Percentiles rank a stretch among this genome's conserved stretches.
Evolutionary conservation across 768 basidiomycete genomes (phyloP).

Genomic region (Lentinula edodes): DNA sequence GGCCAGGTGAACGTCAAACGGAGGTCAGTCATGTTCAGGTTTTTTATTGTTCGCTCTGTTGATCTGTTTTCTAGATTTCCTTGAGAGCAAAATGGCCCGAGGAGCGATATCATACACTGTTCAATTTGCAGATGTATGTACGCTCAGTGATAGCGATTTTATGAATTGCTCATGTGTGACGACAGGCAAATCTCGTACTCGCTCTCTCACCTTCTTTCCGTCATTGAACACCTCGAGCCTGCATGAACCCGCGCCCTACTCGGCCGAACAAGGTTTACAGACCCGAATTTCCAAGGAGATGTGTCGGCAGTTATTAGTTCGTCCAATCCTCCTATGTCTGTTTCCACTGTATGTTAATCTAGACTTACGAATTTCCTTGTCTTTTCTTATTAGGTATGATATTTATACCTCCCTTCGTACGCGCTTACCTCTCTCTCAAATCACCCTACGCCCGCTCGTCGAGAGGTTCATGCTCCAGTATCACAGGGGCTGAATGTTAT

Average conservation of each 20-base stretch:
- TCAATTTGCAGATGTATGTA: slow-evolving; percentile 62
- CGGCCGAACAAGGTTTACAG: slow-evolving; percentile 68
- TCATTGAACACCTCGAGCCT: slow-evolving; percentile 66
- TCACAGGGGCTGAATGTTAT: no score
- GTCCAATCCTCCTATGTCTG: slow-evolving; percentile 13
- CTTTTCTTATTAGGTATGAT: slow-evolving; percentile 51
- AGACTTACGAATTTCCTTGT: no score
- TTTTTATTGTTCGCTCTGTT: background rate
- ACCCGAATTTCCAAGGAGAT: slow-evolving; percentile 81
- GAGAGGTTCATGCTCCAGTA: slow-evolving; percentile 49
- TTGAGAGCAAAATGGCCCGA: slow-evolving; percentile 75
- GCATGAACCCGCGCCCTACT: slow-evolving; percentile 77
- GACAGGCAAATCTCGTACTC: slow-evolving; percentile 61
- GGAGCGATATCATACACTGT: slow-evolving; percentile 64
- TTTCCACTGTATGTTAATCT: background rate
- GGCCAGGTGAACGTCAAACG: slow-evolving; percentile 57
- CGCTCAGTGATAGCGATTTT: background rate
- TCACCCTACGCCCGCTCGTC: slow-evolving; percentile 70
- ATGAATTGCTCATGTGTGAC: slow-evolving; percentile 9
- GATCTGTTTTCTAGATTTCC: slow-evolving; percentile 51
- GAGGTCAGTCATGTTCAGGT: slow-evolving; percentile 39
- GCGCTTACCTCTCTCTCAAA: slow-evolving; percentile 74
- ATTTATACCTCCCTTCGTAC: slow-evolving; percentile 68
- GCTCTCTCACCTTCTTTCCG: slow-evolving; percentile 68
- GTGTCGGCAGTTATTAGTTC: slow-evolving; percentile 75